A percentile compares a stretch with the other conserved stretches of the same genome.
Evolutionary conservation across 1,284 basidiomycete genomes (phyloP).

Genomic region (Xerocomus nothofagi): DNA sequence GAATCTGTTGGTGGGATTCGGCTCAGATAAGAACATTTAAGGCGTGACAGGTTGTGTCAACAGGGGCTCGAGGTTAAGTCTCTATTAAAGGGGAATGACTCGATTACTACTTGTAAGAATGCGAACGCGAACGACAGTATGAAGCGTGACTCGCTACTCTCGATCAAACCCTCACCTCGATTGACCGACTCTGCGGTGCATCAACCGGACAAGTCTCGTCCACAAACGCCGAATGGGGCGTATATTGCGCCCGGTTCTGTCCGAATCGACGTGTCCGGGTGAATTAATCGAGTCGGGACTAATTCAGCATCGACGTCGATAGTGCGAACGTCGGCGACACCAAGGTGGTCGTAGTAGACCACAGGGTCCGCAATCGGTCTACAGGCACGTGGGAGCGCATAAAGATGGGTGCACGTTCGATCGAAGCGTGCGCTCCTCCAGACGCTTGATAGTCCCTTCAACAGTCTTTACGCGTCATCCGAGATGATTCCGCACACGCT

Average conservation of each 20-base stretch:
- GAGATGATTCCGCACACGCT: slow-evolving; percentile 41
- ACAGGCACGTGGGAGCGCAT: too few relatives aligned
- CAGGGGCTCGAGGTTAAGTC: too few relatives aligned
- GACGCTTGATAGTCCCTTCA: slow-evolving; percentile 47
- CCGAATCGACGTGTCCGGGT: slow-evolving; percentile 39
- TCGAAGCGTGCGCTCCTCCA: too few relatives aligned
- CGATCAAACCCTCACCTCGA: slow-evolving; percentile 22
- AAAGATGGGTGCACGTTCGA: too few relatives aligned
- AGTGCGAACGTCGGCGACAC: slow-evolving; percentile 41
- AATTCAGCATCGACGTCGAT: slow-evolving; percentile 39
- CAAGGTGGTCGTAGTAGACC: slow-evolving; percentile 45
- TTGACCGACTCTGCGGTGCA: slow-evolving; percentile 35
- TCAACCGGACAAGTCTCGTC: slow-evolving; percentile 39
- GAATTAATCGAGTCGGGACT: slow-evolving; percentile 36
- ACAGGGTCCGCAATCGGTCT: slow-evolving; percentile 19
- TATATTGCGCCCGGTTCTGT: too few relatives aligned
- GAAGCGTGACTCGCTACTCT: too few relatives aligned
- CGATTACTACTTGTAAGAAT: too few relatives aligned
- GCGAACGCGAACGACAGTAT: too few relatives aligned
- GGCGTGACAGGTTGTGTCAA: too few relatives aligned
- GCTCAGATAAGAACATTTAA: too few relatives aligned
- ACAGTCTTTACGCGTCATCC: slow-evolving; percentile 38
- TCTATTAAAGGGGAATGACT: too few relatives aligned
- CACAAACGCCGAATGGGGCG: slow-evolving; percentile 33
- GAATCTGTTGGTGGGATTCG: too few relatives aligned